Conservation (phyloP, 2,329 filamentous ascomycete genomes). For the Botryotinia calthae region DNA sequence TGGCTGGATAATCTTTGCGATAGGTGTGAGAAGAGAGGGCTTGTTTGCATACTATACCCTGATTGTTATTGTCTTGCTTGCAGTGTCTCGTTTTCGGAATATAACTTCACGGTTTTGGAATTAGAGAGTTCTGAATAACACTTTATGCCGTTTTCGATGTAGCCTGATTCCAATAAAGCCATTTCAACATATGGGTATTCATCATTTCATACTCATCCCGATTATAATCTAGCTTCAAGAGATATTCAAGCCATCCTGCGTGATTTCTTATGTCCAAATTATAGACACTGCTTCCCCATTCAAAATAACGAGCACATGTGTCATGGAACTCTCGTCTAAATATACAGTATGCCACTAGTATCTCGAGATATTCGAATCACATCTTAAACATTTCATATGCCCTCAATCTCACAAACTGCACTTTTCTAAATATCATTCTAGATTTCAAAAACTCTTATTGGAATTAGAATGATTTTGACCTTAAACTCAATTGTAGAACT, state of each 20-base stretch:
- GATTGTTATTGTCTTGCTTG: neutral
- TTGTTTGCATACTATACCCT: neutral
- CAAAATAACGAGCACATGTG: accelerated
- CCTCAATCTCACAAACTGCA: neutral
- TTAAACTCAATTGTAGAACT: neutral
- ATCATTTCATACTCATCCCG: neutral
- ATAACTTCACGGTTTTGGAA: neutral
- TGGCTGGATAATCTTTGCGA: neutral
- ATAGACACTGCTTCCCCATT: neutral
- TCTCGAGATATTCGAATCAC: neutral
- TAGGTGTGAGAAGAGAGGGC: neutral
- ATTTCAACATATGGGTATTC: neutral
- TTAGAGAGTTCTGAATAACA: neutral
- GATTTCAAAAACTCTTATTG: neutral
- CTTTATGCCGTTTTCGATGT: accelerated
- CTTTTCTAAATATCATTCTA: neutral
- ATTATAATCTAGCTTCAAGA: accelerated
- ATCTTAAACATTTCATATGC: neutral
- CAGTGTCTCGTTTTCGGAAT: neutral
- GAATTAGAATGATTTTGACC: neutral
- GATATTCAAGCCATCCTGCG: accelerated
- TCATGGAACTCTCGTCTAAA: neutral
- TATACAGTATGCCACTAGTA: neutral
- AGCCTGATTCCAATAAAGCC: neutral
- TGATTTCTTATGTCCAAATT: neutral